A percentile compares a stretch with the other conserved stretches of the same genome.
Evolutionary conservation across 192 early-diverging fungal species (phyloP).

Genomic region (Coemansia sp.): DNA sequence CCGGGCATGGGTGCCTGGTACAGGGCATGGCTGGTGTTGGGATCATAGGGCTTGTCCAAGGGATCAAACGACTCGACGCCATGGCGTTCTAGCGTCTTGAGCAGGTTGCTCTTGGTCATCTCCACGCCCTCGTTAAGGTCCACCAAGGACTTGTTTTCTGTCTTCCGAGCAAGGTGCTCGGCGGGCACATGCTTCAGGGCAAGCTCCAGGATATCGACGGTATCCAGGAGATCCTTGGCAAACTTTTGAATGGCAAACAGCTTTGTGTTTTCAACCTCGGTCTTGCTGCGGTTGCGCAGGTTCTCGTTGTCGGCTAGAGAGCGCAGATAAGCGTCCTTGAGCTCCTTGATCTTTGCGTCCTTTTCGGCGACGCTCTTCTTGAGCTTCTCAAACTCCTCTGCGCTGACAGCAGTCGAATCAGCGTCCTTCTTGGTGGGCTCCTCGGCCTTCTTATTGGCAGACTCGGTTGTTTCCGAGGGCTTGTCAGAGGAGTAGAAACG

Average conservation of each 20-base stretch:
- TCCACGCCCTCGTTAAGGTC: conserved; percentile 84
- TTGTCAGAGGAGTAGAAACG: conserved; percentile 46
- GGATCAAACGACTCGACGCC: conserved; percentile 81
- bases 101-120: conserved; percentile 82
- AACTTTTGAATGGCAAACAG: conserved; percentile 96
- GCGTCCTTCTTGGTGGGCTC: conserved; percentile 6
- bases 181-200: conserved; percentile 87
- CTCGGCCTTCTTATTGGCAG: conserved; percentile 3
- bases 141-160: conserved; percentile 59
- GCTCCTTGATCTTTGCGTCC: conserved; percentile 52
- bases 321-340: conserved; percentile 82
- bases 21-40: conserved; percentile 89
- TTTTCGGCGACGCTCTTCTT: conserved; percentile 34
- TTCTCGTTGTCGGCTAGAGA: conserved; percentile 97
- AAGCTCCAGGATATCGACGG: conserved; percentile 85
- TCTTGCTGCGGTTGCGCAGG: conserved; percentile 80
- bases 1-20: conserved; percentile 88
- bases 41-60: conserved; percentile 88
- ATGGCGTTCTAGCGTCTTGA: conserved; percentile 82
- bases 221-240: conserved; percentile 92
- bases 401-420: neutral
- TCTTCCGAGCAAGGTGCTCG: conserved; percentile 53
- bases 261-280: conserved; percentile 76
- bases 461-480: conserved; percentile 5
- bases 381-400: conserved; percentile 31